These are phyloP conservation scores for Candida coquimbonensis DNA, from an alignment of 805 yeast species.

Conservation along the genomic window DNA sequence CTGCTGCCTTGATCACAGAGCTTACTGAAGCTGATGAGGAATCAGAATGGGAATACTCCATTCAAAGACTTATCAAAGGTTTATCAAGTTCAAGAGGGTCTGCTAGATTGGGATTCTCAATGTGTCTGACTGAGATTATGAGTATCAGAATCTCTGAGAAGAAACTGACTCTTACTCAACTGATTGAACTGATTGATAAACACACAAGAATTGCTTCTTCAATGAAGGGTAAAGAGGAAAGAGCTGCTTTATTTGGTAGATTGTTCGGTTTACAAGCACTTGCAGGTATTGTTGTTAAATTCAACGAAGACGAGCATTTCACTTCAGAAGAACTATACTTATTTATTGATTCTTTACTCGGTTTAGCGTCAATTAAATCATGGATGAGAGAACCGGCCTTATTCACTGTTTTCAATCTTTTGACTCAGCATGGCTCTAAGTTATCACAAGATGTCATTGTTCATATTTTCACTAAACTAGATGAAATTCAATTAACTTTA, in stretches of 20 bases:
- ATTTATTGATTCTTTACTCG: slow-evolving; percentile 43
- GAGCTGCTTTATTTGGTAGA: slow-evolving; percentile 75
- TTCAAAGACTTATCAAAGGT: slow-evolving; percentile 74
- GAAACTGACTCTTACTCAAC: slow-evolving; percentile 30
- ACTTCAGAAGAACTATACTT: slow-evolving; percentile 25
- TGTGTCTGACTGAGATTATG: slow-evolving; percentile 71
- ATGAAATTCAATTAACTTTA: slow-evolving; percentile 47
- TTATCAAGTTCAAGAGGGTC: slow-evolving; percentile 74
- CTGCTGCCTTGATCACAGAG: slow-evolving; percentile 56
- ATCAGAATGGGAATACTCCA: slow-evolving; percentile 76
- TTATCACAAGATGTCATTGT: slow-evolving; percentile 15
- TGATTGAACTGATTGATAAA: slow-evolving; percentile 28
- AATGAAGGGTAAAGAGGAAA: slow-evolving; percentile 72
- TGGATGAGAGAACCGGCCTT: slow-evolving; percentile 85
- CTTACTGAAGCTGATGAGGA: slow-evolving; percentile 35
- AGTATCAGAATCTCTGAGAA: slow-evolving; percentile 28
- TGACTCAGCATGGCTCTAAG: slow-evolving; percentile 24
- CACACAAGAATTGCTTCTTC: slow-evolving; percentile 34
- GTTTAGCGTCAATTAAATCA: slow-evolving; percentile 55
- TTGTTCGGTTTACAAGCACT: slow-evolving; percentile 79
- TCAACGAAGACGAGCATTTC: slow-evolving; percentile 5
- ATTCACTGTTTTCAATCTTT: slow-evolving; percentile 57
- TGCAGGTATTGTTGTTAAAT: slow-evolving; percentile 32
- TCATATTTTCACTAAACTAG: slow-evolving; percentile 35
- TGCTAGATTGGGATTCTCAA: slow-evolving; percentile 82